Evolutionary conservation across 306 rosid species (phyloP).

Genomic region (Betula pendula): DNA sequence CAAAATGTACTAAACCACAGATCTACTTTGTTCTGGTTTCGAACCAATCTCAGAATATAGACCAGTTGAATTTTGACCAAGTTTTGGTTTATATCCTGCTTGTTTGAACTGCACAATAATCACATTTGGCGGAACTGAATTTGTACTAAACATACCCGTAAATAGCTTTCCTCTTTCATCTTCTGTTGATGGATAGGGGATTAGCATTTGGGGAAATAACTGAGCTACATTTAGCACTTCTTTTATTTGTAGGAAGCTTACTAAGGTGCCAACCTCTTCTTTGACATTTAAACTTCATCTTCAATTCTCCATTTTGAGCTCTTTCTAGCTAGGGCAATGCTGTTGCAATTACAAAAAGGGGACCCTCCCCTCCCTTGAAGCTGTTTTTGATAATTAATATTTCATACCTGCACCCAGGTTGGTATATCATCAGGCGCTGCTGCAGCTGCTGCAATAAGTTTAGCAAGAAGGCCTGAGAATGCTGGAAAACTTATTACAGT

Average conservation of each 20-base stretch:
- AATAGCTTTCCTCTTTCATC: neutral
- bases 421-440: conserved; percentile 99
- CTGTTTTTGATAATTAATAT: conserved; percentile 19
- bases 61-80: neutral
- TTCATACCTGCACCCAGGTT: conserved; percentile 53
- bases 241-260: neutral
- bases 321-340: conserved; percentile 25
- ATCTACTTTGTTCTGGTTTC: neutral
- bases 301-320: conserved; percentile 21
- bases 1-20: conserved; percentile 13
- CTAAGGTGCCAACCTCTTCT: conserved; percentile 8
- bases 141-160: neutral
- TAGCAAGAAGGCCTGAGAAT: conserved; percentile 81
- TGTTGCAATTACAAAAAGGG: neutral
- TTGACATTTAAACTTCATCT: conserved; percentile 21
- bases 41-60: neutral
- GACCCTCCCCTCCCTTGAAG: conserved; percentile 3
- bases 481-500: conserved; percentile 81
- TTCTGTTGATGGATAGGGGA: neutral
- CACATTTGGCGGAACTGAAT: neutral
- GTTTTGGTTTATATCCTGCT: neutral
- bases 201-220: neutral
- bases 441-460: conserved; percentile 80
- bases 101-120: neutral
- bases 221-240: conserved; percentile 12